Evolutionary conservation across 2,329 filamentous ascomycete species (phyloP).

Genomic region (Pseudopyricularia cyperi): DNA sequence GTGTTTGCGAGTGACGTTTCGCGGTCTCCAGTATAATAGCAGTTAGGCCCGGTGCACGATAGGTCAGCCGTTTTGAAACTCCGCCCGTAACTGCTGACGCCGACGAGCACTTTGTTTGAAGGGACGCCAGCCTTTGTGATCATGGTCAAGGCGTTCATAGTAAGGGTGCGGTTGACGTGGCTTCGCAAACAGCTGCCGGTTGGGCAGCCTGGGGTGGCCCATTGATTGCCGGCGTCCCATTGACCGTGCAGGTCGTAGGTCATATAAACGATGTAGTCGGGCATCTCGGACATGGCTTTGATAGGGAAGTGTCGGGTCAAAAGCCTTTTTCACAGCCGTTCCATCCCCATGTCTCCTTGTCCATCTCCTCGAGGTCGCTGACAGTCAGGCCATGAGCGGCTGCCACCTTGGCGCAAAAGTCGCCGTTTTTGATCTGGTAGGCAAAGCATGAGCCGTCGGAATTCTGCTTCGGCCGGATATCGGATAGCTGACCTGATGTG

Average conservation of each 20-base stretch:
- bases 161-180: slow-evolving; percentile 24
- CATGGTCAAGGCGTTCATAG: slow-evolving; percentile 17
- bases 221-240: slow-evolving; percentile 19
- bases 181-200: slow-evolving; percentile 17
- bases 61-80: no score
- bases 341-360: slow-evolving; percentile 25
- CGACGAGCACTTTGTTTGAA: slow-evolving; percentile 16
- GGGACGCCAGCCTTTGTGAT: slow-evolving; percentile 20
- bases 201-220: slow-evolving; percentile 14
- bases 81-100: slow-evolving; percentile 19
- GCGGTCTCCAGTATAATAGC: no score
- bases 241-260: slow-evolving; percentile 24
- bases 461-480: slow-evolving; percentile 18
- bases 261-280: slow-evolving; percentile 20
- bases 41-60: no score
- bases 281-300: slow-evolving; percentile 11
- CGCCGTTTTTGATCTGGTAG: slow-evolving; percentile 17
- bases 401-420: slow-evolving; percentile 19
- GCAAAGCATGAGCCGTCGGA: slow-evolving; percentile 21
- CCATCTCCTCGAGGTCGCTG: slow-evolving; percentile 10
- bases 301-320: slow-evolving; percentile 15
- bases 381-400: slow-evolving; percentile 5
- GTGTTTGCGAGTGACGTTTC: no score
- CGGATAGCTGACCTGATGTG: slow-evolving; percentile 21
- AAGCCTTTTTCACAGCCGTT: slow-evolving; percentile 14